Conservation (phyloP, 192 early-diverging fungal genomes). For the Entomortierella lignicola region DNA sequence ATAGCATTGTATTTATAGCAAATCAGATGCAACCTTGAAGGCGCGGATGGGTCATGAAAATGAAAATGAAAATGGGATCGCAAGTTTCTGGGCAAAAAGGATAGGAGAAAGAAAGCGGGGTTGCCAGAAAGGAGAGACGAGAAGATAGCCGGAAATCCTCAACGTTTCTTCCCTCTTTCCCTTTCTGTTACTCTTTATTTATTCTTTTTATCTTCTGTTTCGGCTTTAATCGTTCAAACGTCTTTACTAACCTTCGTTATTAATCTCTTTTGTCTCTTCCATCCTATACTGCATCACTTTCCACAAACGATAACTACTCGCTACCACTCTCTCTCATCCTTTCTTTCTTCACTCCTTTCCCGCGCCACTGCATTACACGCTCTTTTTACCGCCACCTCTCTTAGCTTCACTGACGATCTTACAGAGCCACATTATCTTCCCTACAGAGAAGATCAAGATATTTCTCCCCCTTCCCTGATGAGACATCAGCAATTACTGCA, state of each 20-base stretch:
- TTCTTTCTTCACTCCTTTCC: not conserved
- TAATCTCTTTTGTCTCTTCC: not conserved
- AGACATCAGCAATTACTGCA: conserved; percentile 11
- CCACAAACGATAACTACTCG: not conserved
- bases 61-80: not conserved
- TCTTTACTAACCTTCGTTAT: not conserved
- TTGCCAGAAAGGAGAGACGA: not conserved
- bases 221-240: not conserved
- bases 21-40: too few species aligned
- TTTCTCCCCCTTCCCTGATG: conserved; percentile 3
- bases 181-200: not conserved
- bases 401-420: not conserved
- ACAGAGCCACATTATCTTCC: not conserved
- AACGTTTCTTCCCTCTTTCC: not conserved
- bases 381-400: not conserved
- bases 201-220: not conserved
- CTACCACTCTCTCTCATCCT: not conserved
- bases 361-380: not conserved
- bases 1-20: conserved; percentile 6
- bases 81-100: not conserved
- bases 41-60: too few species aligned
- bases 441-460: conserved; percentile 3
- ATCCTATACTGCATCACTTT: not conserved
- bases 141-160: not conserved
- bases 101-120: not conserved